These are phyloP conservation scores for Zopfochytrium polystomum DNA, from an alignment of 371 early-diverging fungal species.

Conservation along the genomic window DNA sequence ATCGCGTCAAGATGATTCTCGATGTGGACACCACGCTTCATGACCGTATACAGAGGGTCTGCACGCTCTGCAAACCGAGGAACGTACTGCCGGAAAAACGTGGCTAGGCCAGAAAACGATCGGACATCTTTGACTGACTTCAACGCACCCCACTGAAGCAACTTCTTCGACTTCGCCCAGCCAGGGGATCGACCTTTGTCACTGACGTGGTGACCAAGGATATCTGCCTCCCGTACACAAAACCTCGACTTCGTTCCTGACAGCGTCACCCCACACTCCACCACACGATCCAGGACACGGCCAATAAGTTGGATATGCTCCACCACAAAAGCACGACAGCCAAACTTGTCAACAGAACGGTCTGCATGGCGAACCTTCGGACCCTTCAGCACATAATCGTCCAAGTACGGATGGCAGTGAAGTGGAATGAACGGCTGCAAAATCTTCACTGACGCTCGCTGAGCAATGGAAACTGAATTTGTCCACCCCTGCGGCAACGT, in stretches of 20 bases:
- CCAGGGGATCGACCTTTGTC: slow-evolving; percentile 7
- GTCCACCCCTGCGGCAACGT: slow-evolving; percentile 35
- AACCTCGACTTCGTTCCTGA: slow-evolving; percentile 8
- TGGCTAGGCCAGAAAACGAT: slow-evolving; percentile 12
- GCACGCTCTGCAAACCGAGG: slow-evolving; percentile 9
- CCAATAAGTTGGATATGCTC: slow-evolving; percentile 12
- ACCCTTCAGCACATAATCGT: slow-evolving; percentile 30
- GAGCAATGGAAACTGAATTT: slow-evolving; percentile 29
- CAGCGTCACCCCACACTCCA: slow-evolving; percentile 9
- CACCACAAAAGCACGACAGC: slow-evolving; percentile 9
- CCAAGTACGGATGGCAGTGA: slow-evolving; percentile 18
- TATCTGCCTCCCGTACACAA: slow-evolving; percentile 11
- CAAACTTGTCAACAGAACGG: not conserved
- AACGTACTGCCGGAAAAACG: slow-evolving; percentile 12
- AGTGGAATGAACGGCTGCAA: slow-evolving; percentile 24
- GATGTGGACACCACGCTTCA: slow-evolving; percentile 4
- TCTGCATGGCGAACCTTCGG: slow-evolving; percentile 7
- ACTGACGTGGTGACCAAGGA: slow-evolving; percentile 2
- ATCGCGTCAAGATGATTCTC: not conserved
- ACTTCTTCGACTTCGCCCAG: slow-evolving; percentile 2
- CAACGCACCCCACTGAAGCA: slow-evolving; percentile 6
- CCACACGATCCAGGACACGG: not conserved
- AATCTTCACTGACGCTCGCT: slow-evolving; percentile 25
- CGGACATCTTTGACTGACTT: slow-evolving; percentile 6
- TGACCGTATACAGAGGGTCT: slow-evolving; percentile 13